Base-by-base conservation (phyloP, 768 basidiomycete genomes). In the Paxillus rubicundulus region DNA sequence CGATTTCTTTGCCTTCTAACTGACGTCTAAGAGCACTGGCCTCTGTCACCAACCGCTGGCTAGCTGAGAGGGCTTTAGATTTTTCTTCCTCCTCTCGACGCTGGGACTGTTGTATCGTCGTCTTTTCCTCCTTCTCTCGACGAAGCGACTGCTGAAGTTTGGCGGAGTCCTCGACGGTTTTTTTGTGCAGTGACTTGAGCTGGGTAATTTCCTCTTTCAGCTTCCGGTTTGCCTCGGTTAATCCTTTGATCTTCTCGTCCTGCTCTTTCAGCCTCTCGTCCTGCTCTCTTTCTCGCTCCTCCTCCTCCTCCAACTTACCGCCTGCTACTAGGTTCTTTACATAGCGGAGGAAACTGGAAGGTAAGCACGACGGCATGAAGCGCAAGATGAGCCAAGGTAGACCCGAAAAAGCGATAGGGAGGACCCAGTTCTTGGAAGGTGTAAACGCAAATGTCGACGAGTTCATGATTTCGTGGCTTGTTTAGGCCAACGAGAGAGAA, bases 401-500 rank as follows among this genome's bases (percentile, higher is more conserved):
- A 49, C 63, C 63, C 2, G 63, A 60, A 30, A 69, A 58, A n/a
- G 65, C 59, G 56, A 70, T 37, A 28, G 68, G 66, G 47, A 67
- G 37, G 38, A 60, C 54, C 57, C 55, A 69, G 49, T 60, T 60
- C 49, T 56, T 67, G 39, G 63, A 69, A 17, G 65, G 64, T 9
- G 61, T 55, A 18, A 63, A 60, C 18, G 54, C 61, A 41, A 67
- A 53, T 21, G 65, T 65, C 36, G 69, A 59, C 53, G 59, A 47
- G 65, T 65, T 67, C 68, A 69, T 69, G 18, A 64, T 43, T 34
- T 40, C 47, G 45, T 50, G 39, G 58, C n/a, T 53, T 4, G 61
- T 57, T 56, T 57, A 55, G 56, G 62, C 61, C 59, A 55, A 52
- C 56, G 46, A 54, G 50, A 40, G 34, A 45, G 51, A 55, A 44